Percentiles rank a stretch among this genome's conserved stretches.
phyloP scores from a whole-genome alignment of 176 grass and related monocot genomes.

The Elaeis guineensis region DNA sequence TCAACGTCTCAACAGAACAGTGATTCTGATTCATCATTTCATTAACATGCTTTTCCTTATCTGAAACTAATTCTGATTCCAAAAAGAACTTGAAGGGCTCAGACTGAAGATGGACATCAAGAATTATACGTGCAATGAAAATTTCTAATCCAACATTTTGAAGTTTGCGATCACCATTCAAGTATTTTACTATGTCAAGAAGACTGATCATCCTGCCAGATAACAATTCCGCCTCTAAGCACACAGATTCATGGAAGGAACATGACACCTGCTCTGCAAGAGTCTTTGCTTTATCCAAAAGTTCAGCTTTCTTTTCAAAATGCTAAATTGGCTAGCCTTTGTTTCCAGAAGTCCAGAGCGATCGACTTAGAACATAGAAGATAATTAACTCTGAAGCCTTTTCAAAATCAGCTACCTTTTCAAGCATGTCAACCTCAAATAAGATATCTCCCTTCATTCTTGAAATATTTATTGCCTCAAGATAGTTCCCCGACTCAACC shows the following conservation, averaged over 20 bases:
- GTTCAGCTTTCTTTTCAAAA: conserved; percentile 35
- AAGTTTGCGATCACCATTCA: conserved; percentile 34
- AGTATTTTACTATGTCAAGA: conserved; percentile 16
- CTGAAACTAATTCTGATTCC: conserved; percentile 18
- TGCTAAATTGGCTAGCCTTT: conserved; percentile 58
- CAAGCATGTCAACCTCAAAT: conserved; percentile 49
- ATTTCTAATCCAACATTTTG: conserved; percentile 29
- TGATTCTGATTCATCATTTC: conserved; percentile 24
- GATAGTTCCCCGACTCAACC: conserved; percentile 59
- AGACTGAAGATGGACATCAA: conserved; percentile 46
- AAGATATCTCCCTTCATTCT: conserved; percentile 41
- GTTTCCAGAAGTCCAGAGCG: conserved; percentile 48
- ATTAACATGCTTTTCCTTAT: conserved; percentile 15
- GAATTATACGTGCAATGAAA: conserved; percentile 35
- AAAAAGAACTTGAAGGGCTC: conserved; percentile 16
- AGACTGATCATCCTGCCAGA: conserved; percentile 30
- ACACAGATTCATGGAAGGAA: conserved; percentile 32
- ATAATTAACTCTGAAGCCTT: conserved; percentile 41
- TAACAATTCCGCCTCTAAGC: conserved; percentile 38
- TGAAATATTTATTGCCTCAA: conserved; percentile 52
- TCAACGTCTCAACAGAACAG: conserved; percentile 36
- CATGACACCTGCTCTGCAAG: conserved; percentile 31
- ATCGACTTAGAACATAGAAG: conserved; percentile 29
- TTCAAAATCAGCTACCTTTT: conserved; percentile 44
- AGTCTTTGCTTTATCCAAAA: conserved; percentile 40